Conservation (phyloP, 2,329 filamentous ascomycete species). For the Beauveria caledonica region DNA sequence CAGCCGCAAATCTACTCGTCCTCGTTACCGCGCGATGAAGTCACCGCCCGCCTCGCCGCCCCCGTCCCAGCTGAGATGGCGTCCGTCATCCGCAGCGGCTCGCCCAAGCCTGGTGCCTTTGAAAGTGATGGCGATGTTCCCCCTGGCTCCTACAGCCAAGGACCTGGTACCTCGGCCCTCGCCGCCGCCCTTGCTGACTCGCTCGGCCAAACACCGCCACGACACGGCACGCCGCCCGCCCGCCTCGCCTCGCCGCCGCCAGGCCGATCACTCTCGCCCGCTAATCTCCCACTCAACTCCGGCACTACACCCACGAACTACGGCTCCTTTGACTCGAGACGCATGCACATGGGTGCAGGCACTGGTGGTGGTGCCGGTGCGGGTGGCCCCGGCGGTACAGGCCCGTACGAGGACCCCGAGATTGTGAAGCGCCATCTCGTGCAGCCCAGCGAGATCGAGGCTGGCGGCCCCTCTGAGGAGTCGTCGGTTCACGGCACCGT, state of each 20-base stretch:
- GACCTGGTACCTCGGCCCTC: conserved; percentile 78
- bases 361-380: conserved; percentile 38
- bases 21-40: conserved; percentile 49
- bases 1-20: conserved; percentile 39
- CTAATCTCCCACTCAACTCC: conserved; percentile 25
- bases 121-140: conserved; percentile 60
- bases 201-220: conserved; percentile 59
- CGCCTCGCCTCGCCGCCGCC: conserved; percentile 47
- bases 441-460: conserved; percentile 47
- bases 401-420: conserved; percentile 78
- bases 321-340: conserved; percentile 71
- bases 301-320: conserved; percentile 61
- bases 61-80: conserved; percentile 39
- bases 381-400: conserved; percentile 26
- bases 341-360: conserved; percentile 31
- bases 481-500: conserved; percentile 33
- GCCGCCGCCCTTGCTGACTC: conserved; percentile 78
- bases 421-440: conserved; percentile 86
- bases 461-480: conserved; percentile 37
- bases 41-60: conserved; percentile 53
- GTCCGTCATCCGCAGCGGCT: conserved; percentile 24
- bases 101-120: conserved; percentile 22
- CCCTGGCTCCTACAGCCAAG: conserved; percentile 55
- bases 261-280: conserved; percentile 30
- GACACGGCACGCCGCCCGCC: conserved; percentile 57